Conservation (phyloP, 495 filamentous ascomycete genomes). For the Penicillium pulvis region DNA sequence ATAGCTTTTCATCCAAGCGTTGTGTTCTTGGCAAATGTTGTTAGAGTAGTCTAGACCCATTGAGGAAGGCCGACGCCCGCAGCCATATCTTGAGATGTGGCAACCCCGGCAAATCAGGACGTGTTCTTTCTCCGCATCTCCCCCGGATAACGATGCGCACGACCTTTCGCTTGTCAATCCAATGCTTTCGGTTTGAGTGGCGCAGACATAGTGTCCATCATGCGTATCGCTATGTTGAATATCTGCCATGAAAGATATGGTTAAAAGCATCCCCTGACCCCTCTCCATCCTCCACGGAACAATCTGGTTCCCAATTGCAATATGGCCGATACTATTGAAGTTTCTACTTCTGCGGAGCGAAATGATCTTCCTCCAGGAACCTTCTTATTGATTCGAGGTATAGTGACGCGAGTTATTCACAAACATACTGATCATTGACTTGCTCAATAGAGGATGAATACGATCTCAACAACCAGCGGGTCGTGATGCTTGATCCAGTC, state of each 20-base stretch:
- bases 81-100: not conserved
- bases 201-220: not conserved
- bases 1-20: not conserved
- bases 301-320: not conserved
- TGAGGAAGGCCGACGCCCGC: constrained; percentile 20
- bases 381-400: constrained; percentile 36
- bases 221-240: not conserved
- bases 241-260: not conserved
- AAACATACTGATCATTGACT: constrained; percentile 1
- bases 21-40: not conserved
- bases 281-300: not conserved
- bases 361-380: constrained; percentile 31
- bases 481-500: constrained; percentile 32
- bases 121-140: constrained; percentile 1
- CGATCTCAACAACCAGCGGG: constrained; percentile 18
- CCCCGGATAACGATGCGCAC: not conserved
- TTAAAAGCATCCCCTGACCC: not conserved
- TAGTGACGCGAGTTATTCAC: not conserved
- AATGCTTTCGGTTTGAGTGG: not conserved
- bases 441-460: constrained; percentile 20
- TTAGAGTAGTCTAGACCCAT: constrained; percentile 1
- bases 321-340: constrained; percentile 15
- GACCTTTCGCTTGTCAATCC: not conserved
- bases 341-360: constrained; percentile 7
- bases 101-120: not conserved